Evolutionary conservation across 1,284 basidiomycete genomes (phyloP).

Genomic region (Boletus austroedulis): DNA sequence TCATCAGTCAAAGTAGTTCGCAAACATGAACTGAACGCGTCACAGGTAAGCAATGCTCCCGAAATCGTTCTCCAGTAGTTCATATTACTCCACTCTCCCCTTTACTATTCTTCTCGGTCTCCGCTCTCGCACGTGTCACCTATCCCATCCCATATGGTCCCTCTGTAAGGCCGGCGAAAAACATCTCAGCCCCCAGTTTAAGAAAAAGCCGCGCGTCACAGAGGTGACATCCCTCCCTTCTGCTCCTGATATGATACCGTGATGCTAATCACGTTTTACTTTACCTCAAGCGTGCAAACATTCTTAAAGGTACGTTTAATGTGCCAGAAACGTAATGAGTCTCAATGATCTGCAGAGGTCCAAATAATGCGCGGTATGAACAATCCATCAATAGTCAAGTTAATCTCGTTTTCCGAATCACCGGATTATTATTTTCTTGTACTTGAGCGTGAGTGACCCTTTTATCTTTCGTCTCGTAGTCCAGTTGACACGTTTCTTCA

Average conservation of each 20-base stretch:
- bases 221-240: constrained; percentile 66
- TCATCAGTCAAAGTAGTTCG: constrained; percentile 89
- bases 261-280: constrained; percentile 20
- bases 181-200: constrained; percentile 89
- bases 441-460: constrained; percentile 70
- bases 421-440: constrained; percentile 93
- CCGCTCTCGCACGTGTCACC: constrained; percentile 15
- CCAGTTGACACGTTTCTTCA: constrained; percentile 34
- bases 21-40: constrained; percentile 92
- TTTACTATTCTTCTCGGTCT: constrained; percentile 7
- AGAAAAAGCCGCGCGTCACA: constrained; percentile 93
- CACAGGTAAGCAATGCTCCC: constrained; percentile 76
- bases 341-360: constrained; percentile 64
- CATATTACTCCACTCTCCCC: constrained; percentile 27
- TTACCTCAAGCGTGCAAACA: constrained; percentile 83
- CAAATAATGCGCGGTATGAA: constrained; percentile 98
- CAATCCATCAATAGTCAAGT: constrained; percentile 88
- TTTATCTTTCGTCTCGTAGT: not conserved
- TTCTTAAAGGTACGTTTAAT: constrained; percentile 75
- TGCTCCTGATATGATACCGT: constrained; percentile 20
- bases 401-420: constrained; percentile 88
- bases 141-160: constrained; percentile 23
- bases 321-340: not conserved
- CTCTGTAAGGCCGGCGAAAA: constrained; percentile 79
- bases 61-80: constrained; percentile 30